phyloP scores from a whole-genome alignment of 2,329 filamentous ascomycete genomes.

The Leptoxyphium fumago region DNA sequence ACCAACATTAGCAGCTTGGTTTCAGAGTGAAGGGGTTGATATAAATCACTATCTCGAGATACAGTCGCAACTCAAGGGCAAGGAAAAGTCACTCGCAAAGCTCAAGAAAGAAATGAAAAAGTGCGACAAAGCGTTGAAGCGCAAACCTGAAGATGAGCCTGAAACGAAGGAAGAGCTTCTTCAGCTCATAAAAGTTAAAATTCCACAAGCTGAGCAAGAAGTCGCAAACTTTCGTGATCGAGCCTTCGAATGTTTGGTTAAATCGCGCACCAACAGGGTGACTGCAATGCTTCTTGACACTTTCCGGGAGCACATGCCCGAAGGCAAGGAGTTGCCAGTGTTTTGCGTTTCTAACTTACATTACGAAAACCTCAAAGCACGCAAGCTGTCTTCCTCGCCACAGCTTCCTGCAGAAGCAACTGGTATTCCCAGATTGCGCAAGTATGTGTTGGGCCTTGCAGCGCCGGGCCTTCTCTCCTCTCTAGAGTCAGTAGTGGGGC shows the following conservation, averaged over 20 bases:
- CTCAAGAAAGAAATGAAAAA: slow-evolving; percentile 2
- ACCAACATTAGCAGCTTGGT: slow-evolving; percentile 1
- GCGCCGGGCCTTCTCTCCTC: background rate
- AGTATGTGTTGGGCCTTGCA: slow-evolving; percentile 1
- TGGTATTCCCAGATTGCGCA: slow-evolving; percentile 10
- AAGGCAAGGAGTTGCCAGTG: slow-evolving; percentile 3
- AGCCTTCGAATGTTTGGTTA: slow-evolving; percentile 5
- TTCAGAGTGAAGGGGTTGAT: slow-evolving; percentile 2
- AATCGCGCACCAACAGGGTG: slow-evolving; percentile 7
- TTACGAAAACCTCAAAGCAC: slow-evolving; percentile 10
- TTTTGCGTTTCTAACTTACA: slow-evolving; percentile 14
- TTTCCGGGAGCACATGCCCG: slow-evolving; percentile 4
- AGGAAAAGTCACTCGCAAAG: slow-evolving; percentile 1
- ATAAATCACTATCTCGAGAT: background rate
- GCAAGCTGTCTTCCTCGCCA: background rate
- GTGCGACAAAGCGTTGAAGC: slow-evolving; percentile 2
- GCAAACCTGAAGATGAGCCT: slow-evolving; percentile 3
- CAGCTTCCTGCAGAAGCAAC: slow-evolving; percentile 6
- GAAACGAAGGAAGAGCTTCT: background rate
- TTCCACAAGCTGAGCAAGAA: background rate
- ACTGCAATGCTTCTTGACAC: slow-evolving; percentile 2
- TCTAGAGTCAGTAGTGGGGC: too few relatives aligned
- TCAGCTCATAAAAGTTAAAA: background rate
- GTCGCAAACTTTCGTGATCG: background rate
- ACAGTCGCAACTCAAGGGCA: slow-evolving; percentile 1